Evolutionary conservation across 306 rosid species (phyloP).

Genomic region (Sphenostylis stenocarpa): DNA sequence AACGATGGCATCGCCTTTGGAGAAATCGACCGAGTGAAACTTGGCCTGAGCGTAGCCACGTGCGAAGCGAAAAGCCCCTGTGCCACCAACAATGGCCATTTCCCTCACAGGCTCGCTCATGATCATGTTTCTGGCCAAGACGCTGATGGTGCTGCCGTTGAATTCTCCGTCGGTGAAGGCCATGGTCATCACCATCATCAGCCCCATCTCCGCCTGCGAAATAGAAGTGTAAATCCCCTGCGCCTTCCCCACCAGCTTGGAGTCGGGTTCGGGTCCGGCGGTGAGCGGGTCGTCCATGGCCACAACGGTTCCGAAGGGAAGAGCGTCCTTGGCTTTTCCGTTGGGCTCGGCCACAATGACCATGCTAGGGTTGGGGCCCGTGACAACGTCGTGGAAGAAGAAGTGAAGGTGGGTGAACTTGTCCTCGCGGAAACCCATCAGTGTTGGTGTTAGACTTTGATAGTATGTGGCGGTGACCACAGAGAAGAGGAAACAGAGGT

Average conservation of each 20-base stretch:
- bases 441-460: conserved; percentile 17
- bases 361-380: conserved; percentile 46
- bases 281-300: conserved; percentile 57
- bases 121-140: conserved; percentile 47
- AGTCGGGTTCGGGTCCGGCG: conserved; percentile 31
- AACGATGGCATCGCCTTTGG: conserved; percentile 51
- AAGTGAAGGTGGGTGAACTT: conserved; percentile 61
- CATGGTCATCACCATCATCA: conserved; percentile 50
- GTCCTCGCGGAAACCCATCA: conserved; percentile 41
- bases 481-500: conserved; percentile 10
- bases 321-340: conserved; percentile 9
- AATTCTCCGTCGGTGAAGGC: conserved; percentile 47
- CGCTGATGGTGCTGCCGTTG: conserved; percentile 52
- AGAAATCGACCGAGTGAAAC: conserved; percentile 26
- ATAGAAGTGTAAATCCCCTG: conserved; percentile 51
- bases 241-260: conserved; percentile 48
- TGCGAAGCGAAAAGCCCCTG: conserved; percentile 65
- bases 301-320: conserved; percentile 43
- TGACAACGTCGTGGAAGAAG: conserved; percentile 58
- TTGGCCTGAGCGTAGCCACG: conserved; percentile 71
- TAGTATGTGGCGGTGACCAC: conserved; percentile 19
- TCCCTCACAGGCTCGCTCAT: conserved; percentile 36
- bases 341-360: conserved; percentile 44
- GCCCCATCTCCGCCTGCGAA: conserved; percentile 5
- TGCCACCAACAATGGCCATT: conserved; percentile 60